Evolutionary conservation across 2,329 filamentous ascomycete species (phyloP).

Genomic region (Scedosporium dehoogii): DNA sequence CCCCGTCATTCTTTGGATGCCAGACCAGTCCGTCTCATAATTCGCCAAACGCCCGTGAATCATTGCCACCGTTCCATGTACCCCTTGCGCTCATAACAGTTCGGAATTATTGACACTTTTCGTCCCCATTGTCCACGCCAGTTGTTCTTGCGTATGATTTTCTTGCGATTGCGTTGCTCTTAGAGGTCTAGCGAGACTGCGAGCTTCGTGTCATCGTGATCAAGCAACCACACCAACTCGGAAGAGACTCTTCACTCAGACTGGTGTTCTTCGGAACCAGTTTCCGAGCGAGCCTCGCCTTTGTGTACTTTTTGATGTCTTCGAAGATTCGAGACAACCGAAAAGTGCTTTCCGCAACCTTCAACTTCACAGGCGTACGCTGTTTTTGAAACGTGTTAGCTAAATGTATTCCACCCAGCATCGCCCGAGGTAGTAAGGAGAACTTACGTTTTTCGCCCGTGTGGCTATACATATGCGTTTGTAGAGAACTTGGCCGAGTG

Average conservation of each 20-base stretch:
- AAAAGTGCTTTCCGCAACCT: conserved; percentile 91
- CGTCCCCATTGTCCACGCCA: too few species aligned
- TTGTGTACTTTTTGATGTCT: conserved; percentile 96
- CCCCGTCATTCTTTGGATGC: too few species aligned
- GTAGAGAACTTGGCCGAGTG: conserved; percentile 83
- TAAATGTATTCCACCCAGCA: neutral
- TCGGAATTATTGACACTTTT: too few species aligned
- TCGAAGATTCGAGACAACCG: conserved; percentile 89
- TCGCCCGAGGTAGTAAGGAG: neutral
- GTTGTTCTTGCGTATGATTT: too few species aligned
- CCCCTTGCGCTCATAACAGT: neutral
- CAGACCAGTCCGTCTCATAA: neutral
- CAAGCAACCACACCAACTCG: neutral
- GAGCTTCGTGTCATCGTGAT: too few species aligned
- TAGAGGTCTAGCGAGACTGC: too few species aligned
- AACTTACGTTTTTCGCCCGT: conserved; percentile 94
- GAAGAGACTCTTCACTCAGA: conserved; percentile 34
- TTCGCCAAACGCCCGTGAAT: neutral
- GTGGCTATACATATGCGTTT: conserved; percentile 98
- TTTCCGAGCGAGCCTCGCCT: conserved; percentile 55
- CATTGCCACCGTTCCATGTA: neutral
- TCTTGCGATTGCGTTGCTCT: too few species aligned
- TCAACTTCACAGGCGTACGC: conserved; percentile 92
- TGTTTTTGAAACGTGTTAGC: conserved; percentile 24
- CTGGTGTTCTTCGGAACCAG: conserved; percentile 53